A percentile compares a stretch with the other conserved stretches of the same genome.
Conservation (phyloP, 2,329 filamentous ascomycete species). For the Arthrinium puccinioides region DNA sequence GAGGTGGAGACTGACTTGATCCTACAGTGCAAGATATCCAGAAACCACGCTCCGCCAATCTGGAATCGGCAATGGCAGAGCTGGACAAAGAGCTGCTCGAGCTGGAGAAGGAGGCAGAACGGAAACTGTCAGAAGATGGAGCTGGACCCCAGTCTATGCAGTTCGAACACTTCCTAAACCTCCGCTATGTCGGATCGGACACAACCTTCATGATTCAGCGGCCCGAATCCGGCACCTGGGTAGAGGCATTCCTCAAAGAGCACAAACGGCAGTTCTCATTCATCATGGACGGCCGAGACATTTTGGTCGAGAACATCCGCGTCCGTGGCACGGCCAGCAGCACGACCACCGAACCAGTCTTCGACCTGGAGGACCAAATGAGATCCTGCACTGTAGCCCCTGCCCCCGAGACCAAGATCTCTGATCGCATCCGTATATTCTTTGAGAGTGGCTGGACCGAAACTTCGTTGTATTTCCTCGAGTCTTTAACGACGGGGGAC, state of each 20-base stretch:
- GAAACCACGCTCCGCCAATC: neutral
- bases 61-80: neutral
- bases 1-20: no score
- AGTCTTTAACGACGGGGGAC: slow-evolving; percentile 11
- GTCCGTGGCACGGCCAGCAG: slow-evolving; percentile 1
- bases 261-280: slow-evolving; percentile 5
- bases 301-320: slow-evolving; percentile 3
- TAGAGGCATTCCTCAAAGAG: slow-evolving; percentile 1
- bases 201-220: slow-evolving; percentile 5
- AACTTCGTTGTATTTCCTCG: slow-evolving; percentile 20
- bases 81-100: neutral
- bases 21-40: slow-evolving; percentile 5
- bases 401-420: neutral
- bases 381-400: neutral
- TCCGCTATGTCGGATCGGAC: slow-evolving; percentile 10
- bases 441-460: slow-evolving; percentile 6
- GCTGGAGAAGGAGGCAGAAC: neutral
- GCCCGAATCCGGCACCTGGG: slow-evolving; percentile 1
- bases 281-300: slow-evolving; percentile 1
- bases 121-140: slow-evolving; percentile 7
- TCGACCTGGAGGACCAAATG: neutral
- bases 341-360: neutral
- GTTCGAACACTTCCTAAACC: slow-evolving; percentile 12
- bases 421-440: slow-evolving; percentile 4
- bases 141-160: slow-evolving; percentile 9